phyloP scores from a whole-genome alignment of 2,329 filamentous ascomycete species.

The Leptodontidium sp. region DNA sequence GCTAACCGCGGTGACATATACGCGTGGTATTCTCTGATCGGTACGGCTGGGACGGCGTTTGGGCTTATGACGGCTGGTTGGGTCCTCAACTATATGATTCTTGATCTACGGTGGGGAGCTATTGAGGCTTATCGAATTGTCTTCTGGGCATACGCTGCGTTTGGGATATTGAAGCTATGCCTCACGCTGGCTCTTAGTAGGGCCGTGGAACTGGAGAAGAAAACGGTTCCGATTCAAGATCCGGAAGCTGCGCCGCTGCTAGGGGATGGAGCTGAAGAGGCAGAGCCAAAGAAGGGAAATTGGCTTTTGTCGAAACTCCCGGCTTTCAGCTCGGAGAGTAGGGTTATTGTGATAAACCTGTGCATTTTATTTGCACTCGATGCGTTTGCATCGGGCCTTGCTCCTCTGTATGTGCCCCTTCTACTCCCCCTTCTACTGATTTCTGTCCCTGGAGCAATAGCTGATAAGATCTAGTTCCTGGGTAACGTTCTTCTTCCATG shows the following conservation, averaged over 20 bases:
- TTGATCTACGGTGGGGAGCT: constrained; percentile 52
- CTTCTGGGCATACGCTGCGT: constrained; percentile 63
- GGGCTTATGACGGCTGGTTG: constrained; percentile 68
- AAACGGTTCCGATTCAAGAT: constrained; percentile 42
- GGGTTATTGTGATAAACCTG: constrained; percentile 64
- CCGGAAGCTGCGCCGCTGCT: constrained; percentile 44
- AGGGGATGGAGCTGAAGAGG: constrained; percentile 35
- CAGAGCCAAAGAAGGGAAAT: constrained; percentile 38
- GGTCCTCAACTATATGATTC: constrained; percentile 60
- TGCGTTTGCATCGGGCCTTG: constrained; percentile 74
- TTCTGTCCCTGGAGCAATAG: constrained; percentile 48
- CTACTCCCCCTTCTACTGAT: constrained; percentile 40
- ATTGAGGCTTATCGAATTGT: constrained; percentile 61
- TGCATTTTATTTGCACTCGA: constrained; percentile 75
- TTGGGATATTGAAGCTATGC: constrained; percentile 65
- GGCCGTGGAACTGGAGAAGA: constrained; percentile 50
- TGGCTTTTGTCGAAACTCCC: constrained; percentile 54
- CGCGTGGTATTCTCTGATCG: constrained; percentile 68
- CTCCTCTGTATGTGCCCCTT: constrained; percentile 59
- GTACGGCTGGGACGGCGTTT: constrained; percentile 66
- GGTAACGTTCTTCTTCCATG: constrained; percentile 65
- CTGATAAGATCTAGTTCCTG: constrained; percentile 58
- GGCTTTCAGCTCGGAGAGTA: constrained; percentile 64
- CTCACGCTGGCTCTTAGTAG: constrained; percentile 59
- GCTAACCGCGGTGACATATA: constrained; percentile 62